Conservation (phyloP, 192 early-diverging fungal species). For the Diversispora eburnea region DNA sequence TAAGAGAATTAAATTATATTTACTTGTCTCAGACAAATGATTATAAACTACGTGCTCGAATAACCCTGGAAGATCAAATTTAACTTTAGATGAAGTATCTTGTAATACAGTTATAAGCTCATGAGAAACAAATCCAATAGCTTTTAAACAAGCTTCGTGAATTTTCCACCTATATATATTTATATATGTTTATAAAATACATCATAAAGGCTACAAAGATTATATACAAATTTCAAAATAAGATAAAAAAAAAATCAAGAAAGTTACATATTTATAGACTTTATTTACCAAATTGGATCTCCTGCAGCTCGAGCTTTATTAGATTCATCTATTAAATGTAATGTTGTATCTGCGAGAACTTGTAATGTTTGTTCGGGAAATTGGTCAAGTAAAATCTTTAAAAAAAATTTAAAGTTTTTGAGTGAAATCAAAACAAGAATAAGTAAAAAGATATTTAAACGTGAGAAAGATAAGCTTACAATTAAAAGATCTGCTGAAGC, state of each 20-base stretch:
- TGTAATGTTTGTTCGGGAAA: conserved; percentile 50
- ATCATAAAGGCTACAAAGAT: not conserved
- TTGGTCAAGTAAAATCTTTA: conserved; percentile 51
- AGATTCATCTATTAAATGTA: conserved; percentile 51
- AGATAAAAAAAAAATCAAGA: too few relatives aligned
- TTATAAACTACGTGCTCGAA: conserved; percentile 82
- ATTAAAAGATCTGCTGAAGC: conserved; percentile 74
- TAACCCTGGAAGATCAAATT: conserved; percentile 70
- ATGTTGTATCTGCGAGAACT: conserved; percentile 52
- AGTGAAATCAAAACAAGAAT: not conserved
- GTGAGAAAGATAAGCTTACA: conserved; percentile 31
- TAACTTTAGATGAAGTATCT: conserved; percentile 36
- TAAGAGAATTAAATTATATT: not conserved
- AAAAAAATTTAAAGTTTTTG: conserved; percentile 5
- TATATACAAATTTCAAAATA: not conserved
- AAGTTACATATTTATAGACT: too few relatives aligned
- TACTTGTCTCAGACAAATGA: conserved; percentile 57
- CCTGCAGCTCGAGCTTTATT: conserved; percentile 46
- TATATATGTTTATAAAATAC: not conserved
- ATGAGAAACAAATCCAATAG: conserved; percentile 62
- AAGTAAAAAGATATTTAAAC: not conserved
- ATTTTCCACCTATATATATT: conserved; percentile 67
- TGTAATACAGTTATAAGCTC: conserved; percentile 57
- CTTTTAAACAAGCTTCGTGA: conserved; percentile 78
- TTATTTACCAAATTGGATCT: conserved; percentile 51